Conservation (phyloP, 192 early-diverging fungal genomes). For the Dissophora ornata region DNA sequence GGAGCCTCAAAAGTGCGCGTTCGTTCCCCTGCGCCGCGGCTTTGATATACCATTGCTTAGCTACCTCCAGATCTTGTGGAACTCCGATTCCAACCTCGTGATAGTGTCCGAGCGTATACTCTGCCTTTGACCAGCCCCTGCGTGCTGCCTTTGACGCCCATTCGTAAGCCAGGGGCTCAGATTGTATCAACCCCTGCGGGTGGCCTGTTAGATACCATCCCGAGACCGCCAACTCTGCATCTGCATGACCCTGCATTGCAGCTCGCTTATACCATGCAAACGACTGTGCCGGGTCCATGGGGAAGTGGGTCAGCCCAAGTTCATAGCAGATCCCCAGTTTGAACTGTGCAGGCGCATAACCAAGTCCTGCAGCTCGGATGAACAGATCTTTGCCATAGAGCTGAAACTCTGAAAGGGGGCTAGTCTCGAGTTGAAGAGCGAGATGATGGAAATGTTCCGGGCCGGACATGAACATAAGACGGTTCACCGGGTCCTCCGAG, state of each 20-base stretch:
- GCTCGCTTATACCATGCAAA: slow-evolving; percentile 72
- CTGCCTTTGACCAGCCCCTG: slow-evolving; percentile 47
- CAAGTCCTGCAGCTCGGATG: slow-evolving; percentile 67
- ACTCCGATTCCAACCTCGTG: slow-evolving; percentile 51
- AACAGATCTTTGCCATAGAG: slow-evolving; percentile 66
- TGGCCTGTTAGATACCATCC: slow-evolving; percentile 72
- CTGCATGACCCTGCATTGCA: slow-evolving; percentile 71
- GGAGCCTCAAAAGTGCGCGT: slow-evolving; percentile 27
- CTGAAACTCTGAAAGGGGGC: slow-evolving; percentile 25
- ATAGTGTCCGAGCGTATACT: slow-evolving; percentile 51
- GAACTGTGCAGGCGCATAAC: slow-evolving; percentile 69
- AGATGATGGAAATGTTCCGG: slow-evolving; percentile 51
- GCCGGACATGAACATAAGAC: slow-evolving; percentile 32
- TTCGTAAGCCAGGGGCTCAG: slow-evolving; percentile 54
- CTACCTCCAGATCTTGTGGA: slow-evolving; percentile 25
- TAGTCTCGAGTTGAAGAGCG: slow-evolving; percentile 45
- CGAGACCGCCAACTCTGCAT: slow-evolving; percentile 67
- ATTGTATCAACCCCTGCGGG: slow-evolving; percentile 61
- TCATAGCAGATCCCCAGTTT: slow-evolving; percentile 68
- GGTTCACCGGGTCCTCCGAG: slow-evolving; percentile 14
- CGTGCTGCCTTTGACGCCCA: slow-evolving; percentile 48
- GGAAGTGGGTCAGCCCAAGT: slow-evolving; percentile 61
- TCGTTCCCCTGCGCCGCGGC: slow-evolving; percentile 47
- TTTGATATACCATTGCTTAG: slow-evolving; percentile 51
- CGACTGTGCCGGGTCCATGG: slow-evolving; percentile 58